phyloP scores from a whole-genome alignment of 805 yeast species.

The Kodamaea leandrae region DNA sequence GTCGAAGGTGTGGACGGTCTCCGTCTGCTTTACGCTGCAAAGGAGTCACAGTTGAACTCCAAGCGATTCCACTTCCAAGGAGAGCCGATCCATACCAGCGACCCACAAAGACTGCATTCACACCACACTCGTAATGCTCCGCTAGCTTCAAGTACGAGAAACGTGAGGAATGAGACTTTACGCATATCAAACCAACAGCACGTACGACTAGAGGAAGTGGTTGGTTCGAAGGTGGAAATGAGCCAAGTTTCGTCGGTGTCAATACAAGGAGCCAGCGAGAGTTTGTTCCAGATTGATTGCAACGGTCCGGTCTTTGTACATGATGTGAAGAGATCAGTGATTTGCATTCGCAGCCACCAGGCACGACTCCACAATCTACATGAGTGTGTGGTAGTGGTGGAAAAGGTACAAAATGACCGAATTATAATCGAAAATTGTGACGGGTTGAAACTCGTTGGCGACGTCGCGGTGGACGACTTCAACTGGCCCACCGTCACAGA shows the following conservation, averaged over 20 bases:
- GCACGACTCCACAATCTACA: slow-evolving; percentile 24
- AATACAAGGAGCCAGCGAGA: slow-evolving; percentile 16
- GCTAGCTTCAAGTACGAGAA: not conserved
- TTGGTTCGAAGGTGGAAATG: slow-evolving; percentile 6
- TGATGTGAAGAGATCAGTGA: slow-evolving; percentile 16
- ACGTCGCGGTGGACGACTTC: slow-evolving; percentile 28
- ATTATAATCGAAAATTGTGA: slow-evolving; percentile 32
- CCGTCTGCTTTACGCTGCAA: slow-evolving; percentile 21
- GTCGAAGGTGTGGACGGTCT: slow-evolving; percentile 18
- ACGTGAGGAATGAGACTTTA: not conserved
- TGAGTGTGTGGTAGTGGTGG: slow-evolving; percentile 17
- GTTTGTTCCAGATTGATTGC: slow-evolving; percentile 18
- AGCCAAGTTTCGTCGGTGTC: slow-evolving; percentile 22
- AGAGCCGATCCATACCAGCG: slow-evolving; percentile 9
- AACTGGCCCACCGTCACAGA: slow-evolving; percentile 19
- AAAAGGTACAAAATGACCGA: slow-evolving; percentile 19
- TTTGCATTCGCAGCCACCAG: slow-evolving; percentile 30
- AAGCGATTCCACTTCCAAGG: slow-evolving; percentile 29
- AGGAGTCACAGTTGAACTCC: slow-evolving; percentile 14
- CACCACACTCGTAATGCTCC: too few species aligned
- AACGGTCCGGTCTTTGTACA: slow-evolving; percentile 33
- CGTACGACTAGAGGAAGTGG: slow-evolving; percentile 15
- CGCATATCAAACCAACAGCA: slow-evolving; percentile 7
- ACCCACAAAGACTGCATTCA: not conserved
- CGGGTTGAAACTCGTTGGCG: slow-evolving; percentile 16